Base-by-base conservation (phyloP, 352 stramenopile genomes). In the Phytophthora nicotianae region DNA sequence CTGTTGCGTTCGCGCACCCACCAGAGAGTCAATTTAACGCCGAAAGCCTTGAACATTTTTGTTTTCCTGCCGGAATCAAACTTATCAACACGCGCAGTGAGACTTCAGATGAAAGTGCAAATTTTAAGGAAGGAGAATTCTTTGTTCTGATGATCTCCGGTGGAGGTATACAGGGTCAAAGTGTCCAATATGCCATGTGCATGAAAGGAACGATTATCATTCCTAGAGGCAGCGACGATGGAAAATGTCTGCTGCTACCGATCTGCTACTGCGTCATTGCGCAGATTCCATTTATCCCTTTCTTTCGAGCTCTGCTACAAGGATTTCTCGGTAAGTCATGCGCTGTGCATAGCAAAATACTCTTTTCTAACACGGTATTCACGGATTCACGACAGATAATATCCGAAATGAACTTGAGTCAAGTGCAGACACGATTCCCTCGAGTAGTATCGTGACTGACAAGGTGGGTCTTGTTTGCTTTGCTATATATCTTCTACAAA, bases 1-100 rank as follows among this genome's bases (percentile, higher is more conserved):
- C 71, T 3, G 70, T 89, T 5, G 78, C 75, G 33, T 91, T 91
- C 35, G 78, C 80, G 4, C 77, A 81, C 49, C 82, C 82, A n/a
- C 76, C 82, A 1, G 66, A 88, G 35, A 74, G 73, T 35, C 82
- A 91, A 74, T 89, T 89, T 43, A 77, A 76, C 23, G 82, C 78
- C 1, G 78, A 89, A 50, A 85, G 80, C 53, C 82, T 91, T 26
- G 82, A 91, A 50, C 80, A 89, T 48, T 91, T 91, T 49, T 91
- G 82, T 37, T 91, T 91, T 55, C 82, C 82, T 24, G 50, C 59
- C 0, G 82, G 78, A 19, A 71, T 88, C 32, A 42, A 51, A 4
- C 24, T 29, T 17, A 43, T 9, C 3, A 65, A 10, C n/a, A 10
- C 26, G 23, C 10, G 21, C 13, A 19, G 33, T 14, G 49, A 48